Evolutionary conservation across 2,329 filamentous ascomycete genomes (phyloP).

Genomic region (Capronia epimyces): DNA sequence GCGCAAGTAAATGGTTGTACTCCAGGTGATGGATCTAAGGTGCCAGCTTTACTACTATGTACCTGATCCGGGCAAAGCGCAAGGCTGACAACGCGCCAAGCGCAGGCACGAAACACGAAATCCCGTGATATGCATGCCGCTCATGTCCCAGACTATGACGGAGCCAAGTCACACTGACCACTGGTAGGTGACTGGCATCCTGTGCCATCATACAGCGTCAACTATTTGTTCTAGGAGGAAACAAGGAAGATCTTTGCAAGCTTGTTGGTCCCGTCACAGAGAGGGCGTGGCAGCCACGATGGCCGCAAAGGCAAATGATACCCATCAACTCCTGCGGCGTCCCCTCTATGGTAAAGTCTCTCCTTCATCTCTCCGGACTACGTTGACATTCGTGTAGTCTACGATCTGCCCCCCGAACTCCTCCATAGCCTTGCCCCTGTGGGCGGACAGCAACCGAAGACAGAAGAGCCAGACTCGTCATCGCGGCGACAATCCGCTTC

Average conservation of each 20-base stretch:
- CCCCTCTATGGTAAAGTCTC: conserved; percentile 45
- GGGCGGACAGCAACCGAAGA: conserved; percentile 21
- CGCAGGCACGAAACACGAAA: conserved; percentile 3
- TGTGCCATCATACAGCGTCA: not conserved
- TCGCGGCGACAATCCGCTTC: not conserved
- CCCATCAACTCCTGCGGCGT: conserved; percentile 38
- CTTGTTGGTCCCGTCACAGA: too few species aligned
- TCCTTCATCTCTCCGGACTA: not conserved
- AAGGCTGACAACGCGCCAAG: conserved; percentile 11
- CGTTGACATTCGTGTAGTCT: conserved; percentile 52
- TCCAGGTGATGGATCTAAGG: not conserved
- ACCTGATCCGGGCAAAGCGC: conserved; percentile 1
- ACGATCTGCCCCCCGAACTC: conserved; percentile 72
- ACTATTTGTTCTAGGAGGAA: not conserved
- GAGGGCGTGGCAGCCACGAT: not conserved
- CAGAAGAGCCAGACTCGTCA: conserved; percentile 19
- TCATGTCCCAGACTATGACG: not conserved
- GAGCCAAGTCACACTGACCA: not conserved
- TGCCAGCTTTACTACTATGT: not conserved
- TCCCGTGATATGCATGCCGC: conserved; percentile 3
- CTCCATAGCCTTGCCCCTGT: conserved; percentile 58
- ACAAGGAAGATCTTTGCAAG: not conserved
- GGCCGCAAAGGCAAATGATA: conserved; percentile 19
- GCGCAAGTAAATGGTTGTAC: not conserved
- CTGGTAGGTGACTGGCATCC: not conserved